These are phyloP conservation scores for Chlamydomonas applanata DNA, from an alignment of 139 green algal genomes.

Conservation along the genomic window DNA sequence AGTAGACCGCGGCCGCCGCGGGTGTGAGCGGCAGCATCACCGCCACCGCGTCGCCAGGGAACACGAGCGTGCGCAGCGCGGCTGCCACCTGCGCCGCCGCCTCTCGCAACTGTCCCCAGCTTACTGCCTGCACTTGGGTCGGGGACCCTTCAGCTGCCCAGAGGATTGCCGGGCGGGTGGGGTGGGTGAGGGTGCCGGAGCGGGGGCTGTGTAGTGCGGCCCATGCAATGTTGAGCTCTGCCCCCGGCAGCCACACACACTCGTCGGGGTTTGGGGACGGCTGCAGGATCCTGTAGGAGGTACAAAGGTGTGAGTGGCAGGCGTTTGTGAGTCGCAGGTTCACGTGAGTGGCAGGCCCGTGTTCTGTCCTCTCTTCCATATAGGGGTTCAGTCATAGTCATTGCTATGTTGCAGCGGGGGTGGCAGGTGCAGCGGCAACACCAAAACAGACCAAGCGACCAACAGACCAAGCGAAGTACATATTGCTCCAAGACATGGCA, in stretches of 20 bases:
- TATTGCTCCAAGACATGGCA: no score
- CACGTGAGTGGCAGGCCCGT: no score
- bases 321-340: no score
- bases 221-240: constrained; percentile 78
- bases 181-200: constrained; percentile 12
- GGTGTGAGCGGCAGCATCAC: constrained; percentile 83
- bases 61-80: background rate
- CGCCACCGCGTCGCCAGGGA: constrained; percentile 67
- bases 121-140: constrained; percentile 42
- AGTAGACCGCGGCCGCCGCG: constrained; percentile 67
- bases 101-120: constrained; percentile 45
- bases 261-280: constrained; percentile 38
- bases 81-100: constrained; percentile 37
- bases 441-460: no score
- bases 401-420: no score
- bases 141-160: constrained; percentile 71
- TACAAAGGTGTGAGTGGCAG: no score
- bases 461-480: no score
- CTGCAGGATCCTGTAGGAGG: no score
- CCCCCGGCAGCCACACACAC: constrained; percentile 72
- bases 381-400: no score
- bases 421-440: no score
- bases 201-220: constrained; percentile 51
- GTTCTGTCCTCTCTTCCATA: no score
- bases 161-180: constrained; percentile 57